Conservation (phyloP, 768 basidiomycete species). For the Mycena chlorophos region DNA sequence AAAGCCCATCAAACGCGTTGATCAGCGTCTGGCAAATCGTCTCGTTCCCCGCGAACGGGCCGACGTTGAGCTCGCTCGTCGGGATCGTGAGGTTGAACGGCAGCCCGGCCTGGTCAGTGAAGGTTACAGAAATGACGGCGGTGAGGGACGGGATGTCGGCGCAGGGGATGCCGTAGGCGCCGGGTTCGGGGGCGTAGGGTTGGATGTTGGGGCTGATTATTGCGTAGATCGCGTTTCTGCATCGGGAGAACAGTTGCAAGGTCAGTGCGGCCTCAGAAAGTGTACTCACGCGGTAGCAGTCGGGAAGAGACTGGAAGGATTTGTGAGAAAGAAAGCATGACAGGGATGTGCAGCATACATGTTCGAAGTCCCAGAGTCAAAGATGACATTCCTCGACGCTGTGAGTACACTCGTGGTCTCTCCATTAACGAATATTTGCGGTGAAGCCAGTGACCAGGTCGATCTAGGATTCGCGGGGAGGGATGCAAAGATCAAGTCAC, state of each 20-base stretch:
- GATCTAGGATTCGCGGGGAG: slow-evolving; percentile 33
- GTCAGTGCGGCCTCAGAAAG: background rate
- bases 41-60: slow-evolving; percentile 52
- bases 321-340: background rate
- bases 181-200: slow-evolving; percentile 49
- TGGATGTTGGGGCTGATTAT: slow-evolving; percentile 59
- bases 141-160: slow-evolving; percentile 44
- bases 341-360: background rate
- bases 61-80: slow-evolving; percentile 58
- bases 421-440: slow-evolving; percentile 52
- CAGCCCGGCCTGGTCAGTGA: slow-evolving; percentile 49
- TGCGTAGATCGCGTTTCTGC: slow-evolving; percentile 52
- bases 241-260: too few relatives aligned
- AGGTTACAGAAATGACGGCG: slow-evolving; percentile 52
- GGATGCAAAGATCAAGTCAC: slow-evolving; percentile 43
- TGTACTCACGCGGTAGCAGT: slow-evolving; percentile 47
- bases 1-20: slow-evolving; percentile 54
- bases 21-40: slow-evolving; percentile 56
- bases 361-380: slow-evolving; percentile 61
- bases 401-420: slow-evolving; percentile 46
- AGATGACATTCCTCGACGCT: slow-evolving; percentile 45
- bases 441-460: slow-evolving; percentile 48
- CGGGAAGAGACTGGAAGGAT: slow-evolving; percentile 36
- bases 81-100: slow-evolving; percentile 60
- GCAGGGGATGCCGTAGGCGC: slow-evolving; percentile 58